These are phyloP conservation scores for Ganoderma resinaceum DNA, from an alignment of 1,284 basidiomycete species.

Conservation along the genomic window DNA sequence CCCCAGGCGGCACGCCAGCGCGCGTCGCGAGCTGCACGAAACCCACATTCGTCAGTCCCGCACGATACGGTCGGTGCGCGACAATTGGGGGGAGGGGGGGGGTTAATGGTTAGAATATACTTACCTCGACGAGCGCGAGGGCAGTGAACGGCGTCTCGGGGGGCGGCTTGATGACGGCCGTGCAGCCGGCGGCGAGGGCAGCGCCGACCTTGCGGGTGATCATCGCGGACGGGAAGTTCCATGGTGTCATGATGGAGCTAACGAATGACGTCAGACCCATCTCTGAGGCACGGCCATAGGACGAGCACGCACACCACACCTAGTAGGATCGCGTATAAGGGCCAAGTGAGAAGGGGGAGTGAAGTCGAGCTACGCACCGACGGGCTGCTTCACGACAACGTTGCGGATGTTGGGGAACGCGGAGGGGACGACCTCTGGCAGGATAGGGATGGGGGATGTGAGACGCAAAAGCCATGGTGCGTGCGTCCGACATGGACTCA, in stretches of 20 bases:
- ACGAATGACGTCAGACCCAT: slow-evolving; percentile 8
- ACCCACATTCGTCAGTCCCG: neutral
- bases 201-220: slow-evolving; percentile 90
- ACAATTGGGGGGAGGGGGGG: neutral
- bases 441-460: neutral
- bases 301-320: slow-evolving; percentile 62
- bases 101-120: slow-evolving; percentile 4
- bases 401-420: slow-evolving; percentile 79
- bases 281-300: neutral
- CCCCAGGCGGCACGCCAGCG: slow-evolving; percentile 93
- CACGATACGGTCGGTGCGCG: neutral
- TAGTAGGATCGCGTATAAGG: slow-evolving; percentile 29
- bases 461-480: slow-evolving; percentile 3
- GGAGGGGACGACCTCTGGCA: slow-evolving; percentile 83
- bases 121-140: slow-evolving; percentile 85
- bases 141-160: slow-evolving; percentile 96
- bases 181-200: slow-evolving; percentile 95
- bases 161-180: slow-evolving; percentile 94
- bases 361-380: slow-evolving; percentile 60
- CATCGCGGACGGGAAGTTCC: slow-evolving; percentile 97
- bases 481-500: slow-evolving; percentile 38
- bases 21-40: slow-evolving; percentile 72
- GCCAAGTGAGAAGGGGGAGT: slow-evolving; percentile 6
- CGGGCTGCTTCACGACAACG: slow-evolving; percentile 93
- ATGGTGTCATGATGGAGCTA: slow-evolving; percentile 82